phyloP scores from a whole-genome alignment of 345 rosid genomes.

The Populus euphratica region DNA sequence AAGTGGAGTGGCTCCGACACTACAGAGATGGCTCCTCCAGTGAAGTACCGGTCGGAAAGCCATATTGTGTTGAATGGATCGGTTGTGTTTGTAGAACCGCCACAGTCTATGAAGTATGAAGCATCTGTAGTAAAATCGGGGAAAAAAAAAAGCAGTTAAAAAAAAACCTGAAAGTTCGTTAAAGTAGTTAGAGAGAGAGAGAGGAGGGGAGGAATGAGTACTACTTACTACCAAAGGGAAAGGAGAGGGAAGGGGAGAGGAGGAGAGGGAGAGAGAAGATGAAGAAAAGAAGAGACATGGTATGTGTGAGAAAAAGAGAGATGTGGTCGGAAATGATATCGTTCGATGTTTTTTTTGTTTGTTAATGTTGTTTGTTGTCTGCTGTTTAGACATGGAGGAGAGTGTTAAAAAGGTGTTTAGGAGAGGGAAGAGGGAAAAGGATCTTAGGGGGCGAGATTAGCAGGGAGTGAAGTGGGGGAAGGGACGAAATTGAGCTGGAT shows the following conservation, averaged over 20 bases:
- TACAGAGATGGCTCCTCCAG: constrained; percentile 59
- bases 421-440: background rate
- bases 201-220: background rate
- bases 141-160: background rate
- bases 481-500: background rate
- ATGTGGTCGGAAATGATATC: background rate
- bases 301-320: background rate
- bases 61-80: constrained; percentile 75
- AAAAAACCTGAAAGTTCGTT: background rate
- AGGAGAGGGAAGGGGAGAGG: constrained; percentile 4
- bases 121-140: constrained; percentile 36
- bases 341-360: too few relatives aligned
- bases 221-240: constrained; percentile 6
- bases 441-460: constrained; percentile 7
- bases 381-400: background rate
- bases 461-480: background rate
- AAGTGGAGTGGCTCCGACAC: constrained; percentile 94
- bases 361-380: too few relatives aligned
- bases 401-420: background rate
- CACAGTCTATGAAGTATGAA: constrained; percentile 79
- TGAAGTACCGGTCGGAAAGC: constrained; percentile 75
- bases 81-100: constrained; percentile 45
- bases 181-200: background rate
- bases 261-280: background rate
- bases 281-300: constrained; percentile 8